phyloP scores from a whole-genome alignment of 768 basidiomycete genomes.

The Phylloporus sp. region DNA sequence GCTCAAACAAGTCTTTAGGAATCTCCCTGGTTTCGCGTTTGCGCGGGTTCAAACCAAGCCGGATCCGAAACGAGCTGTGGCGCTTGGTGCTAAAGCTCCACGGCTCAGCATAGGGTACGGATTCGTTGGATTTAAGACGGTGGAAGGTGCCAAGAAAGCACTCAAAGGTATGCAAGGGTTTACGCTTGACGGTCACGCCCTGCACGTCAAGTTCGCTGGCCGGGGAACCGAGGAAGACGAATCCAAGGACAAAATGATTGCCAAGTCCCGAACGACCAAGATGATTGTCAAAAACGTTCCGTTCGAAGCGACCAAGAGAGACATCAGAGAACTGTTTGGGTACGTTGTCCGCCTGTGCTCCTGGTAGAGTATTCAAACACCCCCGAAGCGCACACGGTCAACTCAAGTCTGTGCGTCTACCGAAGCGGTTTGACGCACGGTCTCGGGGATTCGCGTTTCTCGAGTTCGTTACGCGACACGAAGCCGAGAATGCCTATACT shows the following conservation, averaged over 20 bases:
- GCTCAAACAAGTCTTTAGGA: slow-evolving; percentile 62
- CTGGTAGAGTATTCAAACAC: not conserved
- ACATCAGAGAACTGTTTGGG: slow-evolving; percentile 86
- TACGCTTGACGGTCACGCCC: slow-evolving; percentile 79
- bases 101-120: slow-evolving; percentile 94
- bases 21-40: slow-evolving; percentile 77
- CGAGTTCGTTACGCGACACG: slow-evolving; percentile 84
- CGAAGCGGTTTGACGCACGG: slow-evolving; percentile 84
- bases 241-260: slow-evolving; percentile 32
- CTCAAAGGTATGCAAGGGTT: slow-evolving; percentile 74
- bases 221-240: slow-evolving; percentile 63
- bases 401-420: slow-evolving; percentile 90
- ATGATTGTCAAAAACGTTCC: slow-evolving; percentile 98
- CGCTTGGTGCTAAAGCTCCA: slow-evolving; percentile 32
- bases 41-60: slow-evolving; percentile 89
- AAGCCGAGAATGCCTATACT: slow-evolving; percentile 85
- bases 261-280: slow-evolving; percentile 75
- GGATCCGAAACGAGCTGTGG: slow-evolving; percentile 63
- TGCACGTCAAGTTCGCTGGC: slow-evolving; percentile 83
- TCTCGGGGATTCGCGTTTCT: slow-evolving; percentile 95
- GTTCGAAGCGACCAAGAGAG: slow-evolving; percentile 93
- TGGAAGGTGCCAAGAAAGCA: slow-evolving; percentile 68
- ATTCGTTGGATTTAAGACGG: slow-evolving; percentile 84
- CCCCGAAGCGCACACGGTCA: slow-evolving; percentile 73
- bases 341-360: slow-evolving; percentile 37